phyloP scores from a whole-genome alignment of 148 eudicot genomes.

The Cornus controversa region DNA sequence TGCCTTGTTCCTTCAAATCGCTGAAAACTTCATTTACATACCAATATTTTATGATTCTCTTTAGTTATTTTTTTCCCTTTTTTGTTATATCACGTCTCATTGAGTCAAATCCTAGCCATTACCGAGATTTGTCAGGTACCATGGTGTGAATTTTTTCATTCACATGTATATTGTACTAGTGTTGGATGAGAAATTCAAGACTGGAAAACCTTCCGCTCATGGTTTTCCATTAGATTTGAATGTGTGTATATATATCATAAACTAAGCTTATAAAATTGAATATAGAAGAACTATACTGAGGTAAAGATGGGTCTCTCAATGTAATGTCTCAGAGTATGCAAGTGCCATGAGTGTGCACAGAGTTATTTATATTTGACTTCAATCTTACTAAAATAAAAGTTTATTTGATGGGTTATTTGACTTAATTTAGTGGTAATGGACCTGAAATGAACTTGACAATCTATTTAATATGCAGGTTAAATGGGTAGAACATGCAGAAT shows the following conservation, averaged over 20 bases:
- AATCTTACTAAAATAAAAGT: no score
- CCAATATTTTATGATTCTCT: background rate
- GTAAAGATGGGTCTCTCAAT: no score
- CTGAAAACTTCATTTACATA: conserved; percentile 20
- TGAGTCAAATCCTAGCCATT: conserved; percentile 21
- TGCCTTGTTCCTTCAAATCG: conserved; percentile 39
- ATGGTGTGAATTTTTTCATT: background rate
- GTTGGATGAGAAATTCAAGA: no score
- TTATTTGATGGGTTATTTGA: no score
- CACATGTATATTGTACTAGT: no score
- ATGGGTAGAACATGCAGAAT: conserved; percentile 92
- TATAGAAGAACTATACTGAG: no score
- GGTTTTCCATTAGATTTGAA: no score
- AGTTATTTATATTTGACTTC: background rate
- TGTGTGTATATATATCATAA: no score
- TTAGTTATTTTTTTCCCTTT: conserved; percentile 1
- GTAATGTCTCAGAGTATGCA: no score
- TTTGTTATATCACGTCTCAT: conserved; percentile 4
- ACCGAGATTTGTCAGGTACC: conserved; percentile 24
- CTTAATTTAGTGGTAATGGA: background rate
- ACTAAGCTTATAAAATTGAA: no score
- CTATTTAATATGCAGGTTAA: conserved; percentile 57
- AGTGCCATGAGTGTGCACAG: no score
- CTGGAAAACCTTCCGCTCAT: no score
- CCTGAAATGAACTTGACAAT: background rate